Evolutionary conservation across 768 basidiomycete genomes (phyloP), one percentile per base, ranked within the genome.

Genomic region (Lentinula boryana): DNA sequence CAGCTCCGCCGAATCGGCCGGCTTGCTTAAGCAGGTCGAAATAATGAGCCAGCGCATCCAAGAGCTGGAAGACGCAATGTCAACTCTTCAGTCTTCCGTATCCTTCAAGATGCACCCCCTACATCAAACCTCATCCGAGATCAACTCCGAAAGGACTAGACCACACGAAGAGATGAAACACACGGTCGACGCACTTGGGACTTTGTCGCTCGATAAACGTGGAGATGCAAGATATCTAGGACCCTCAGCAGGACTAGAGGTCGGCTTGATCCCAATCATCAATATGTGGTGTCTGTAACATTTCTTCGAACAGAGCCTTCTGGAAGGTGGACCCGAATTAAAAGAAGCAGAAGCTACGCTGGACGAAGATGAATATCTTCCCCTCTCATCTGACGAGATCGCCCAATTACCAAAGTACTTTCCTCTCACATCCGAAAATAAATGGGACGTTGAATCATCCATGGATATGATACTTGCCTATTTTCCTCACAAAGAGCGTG

Each of bases 41-140:
- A 82, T 85, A 56, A 86, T 87, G 85, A 81, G 81, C 68, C 79
- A 82, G 66, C 80, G 87, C 18, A 87, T 88, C 51, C 80, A 84
- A 38, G 84, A 87, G 64, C 76, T 88, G 0, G 87, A 88, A 69
- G 86, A 88, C 60, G 84, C 84, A 0, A 73, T 89, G 8, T 82
- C 85, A 3, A 80, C 84, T 32, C 75, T 86, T 4, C 86, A 88
- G 61, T 73, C 81, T 1, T 78, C 80, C 6, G 73, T 82, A 4
- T 85, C 85, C 1, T 75, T 77, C 53, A 79, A 84, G 41, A 72
- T 80, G 6, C 87, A 89, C 66, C 84, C 87, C 2, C 71, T 31
- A 33, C 7, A 32, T 33, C 32, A n/a, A 31, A 38, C 0, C 36
- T 38, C 13, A 38, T 38, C 36, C 36, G 36, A 38, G 9, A 8